Percentiles rank a stretch among this genome's conserved stretches.
phyloP scores from a whole-genome alignment of 2,329 filamentous ascomycete species.

The Ophiostoma australiae region DNA sequence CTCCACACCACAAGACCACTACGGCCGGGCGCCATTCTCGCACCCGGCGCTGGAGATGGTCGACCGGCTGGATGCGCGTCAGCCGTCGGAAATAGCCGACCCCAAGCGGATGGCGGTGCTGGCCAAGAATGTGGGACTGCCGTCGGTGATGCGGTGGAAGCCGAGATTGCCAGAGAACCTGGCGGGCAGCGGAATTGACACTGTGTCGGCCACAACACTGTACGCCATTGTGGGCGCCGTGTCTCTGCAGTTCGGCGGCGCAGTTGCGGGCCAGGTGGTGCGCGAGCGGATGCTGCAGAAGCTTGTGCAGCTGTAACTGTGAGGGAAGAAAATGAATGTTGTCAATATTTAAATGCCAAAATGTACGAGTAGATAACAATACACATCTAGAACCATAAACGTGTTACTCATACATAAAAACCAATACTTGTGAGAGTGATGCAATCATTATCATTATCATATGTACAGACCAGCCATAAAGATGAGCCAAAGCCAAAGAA shows the following conservation, averaged over 20 bases:
- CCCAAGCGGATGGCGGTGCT: conserved; percentile 63
- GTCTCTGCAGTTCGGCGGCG: conserved; percentile 79
- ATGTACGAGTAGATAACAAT: conserved; percentile 14
- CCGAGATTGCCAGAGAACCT: conserved; percentile 70
- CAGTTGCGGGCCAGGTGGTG: conserved; percentile 67
- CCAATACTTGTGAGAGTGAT: background rate
- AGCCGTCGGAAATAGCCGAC: conserved; percentile 58
- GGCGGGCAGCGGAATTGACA: conserved; percentile 64
- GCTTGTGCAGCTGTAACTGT: conserved; percentile 29
- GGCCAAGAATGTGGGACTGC: conserved; percentile 64
- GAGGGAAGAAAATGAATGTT: background rate
- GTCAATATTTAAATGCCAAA: background rate
- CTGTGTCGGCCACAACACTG: conserved; percentile 70
- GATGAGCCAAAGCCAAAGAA: background rate
- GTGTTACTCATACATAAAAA: background rate
- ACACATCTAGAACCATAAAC: background rate
- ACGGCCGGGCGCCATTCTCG: conserved; percentile 59
- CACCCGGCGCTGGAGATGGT: conserved; percentile 69
- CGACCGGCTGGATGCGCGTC: conserved; percentile 60
- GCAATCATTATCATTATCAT: conserved; percentile 15
- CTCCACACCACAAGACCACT: conserved; percentile 27
- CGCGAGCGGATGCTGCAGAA: conserved; percentile 67
- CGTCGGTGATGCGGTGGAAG: conserved; percentile 74
- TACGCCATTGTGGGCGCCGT: conserved; percentile 86
- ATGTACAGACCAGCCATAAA: background rate